Base-by-base conservation (phyloP, 805 yeast genomes). In the Suhomyces kilbournensis region DNA sequence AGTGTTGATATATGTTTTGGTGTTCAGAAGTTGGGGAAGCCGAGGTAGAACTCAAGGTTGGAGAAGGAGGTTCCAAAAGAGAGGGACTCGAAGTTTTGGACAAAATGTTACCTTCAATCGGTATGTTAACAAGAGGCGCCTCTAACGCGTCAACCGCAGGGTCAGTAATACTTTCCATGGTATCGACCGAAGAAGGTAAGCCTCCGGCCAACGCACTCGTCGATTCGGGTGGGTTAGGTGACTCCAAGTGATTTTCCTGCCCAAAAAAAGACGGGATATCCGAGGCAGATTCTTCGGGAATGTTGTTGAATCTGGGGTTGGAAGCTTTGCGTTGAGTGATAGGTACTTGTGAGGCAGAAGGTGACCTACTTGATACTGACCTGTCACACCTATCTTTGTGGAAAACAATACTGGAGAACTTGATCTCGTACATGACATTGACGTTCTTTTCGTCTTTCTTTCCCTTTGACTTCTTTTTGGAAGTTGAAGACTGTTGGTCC, bases 381-480 rank as follows among this genome's bases (percentile, higher is more conserved):
- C 65, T 62, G 43, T 74, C 78, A 56, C 78, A 74, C 43, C 78
- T 61, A 55, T 74, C 78, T 43, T 61, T 66, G 44, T 62, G 65
- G 50, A 74, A 74, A 7, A 54, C 47, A 3, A 63, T 66, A 10
- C 53, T 45, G 7, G 46, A 46, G 47, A 66, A 61, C 23, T 52
- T 50, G 39, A 61, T 54, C 8, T 53, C 63, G 15, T 50, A 55
- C 26, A 35, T 50, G 10, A 49, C 51, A 38, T 30, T 49, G 17
- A 51, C 56, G 44, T 53, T 59, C 12, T 53, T 55, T 25, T 60
- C 62, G 7, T 59, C 54, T 5, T 40, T 40, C 32, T 48, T 48
- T 2, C 34, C 34, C 19, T 48, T 48, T 4, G 34, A 8, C 12
- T 38, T 40, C 23, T 35, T 46, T 19, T 46, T 48, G 5, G 39